Evolutionary conservation across 306 rosid genomes (phyloP).

Genomic region (Oxytropis ochrocephala): DNA sequence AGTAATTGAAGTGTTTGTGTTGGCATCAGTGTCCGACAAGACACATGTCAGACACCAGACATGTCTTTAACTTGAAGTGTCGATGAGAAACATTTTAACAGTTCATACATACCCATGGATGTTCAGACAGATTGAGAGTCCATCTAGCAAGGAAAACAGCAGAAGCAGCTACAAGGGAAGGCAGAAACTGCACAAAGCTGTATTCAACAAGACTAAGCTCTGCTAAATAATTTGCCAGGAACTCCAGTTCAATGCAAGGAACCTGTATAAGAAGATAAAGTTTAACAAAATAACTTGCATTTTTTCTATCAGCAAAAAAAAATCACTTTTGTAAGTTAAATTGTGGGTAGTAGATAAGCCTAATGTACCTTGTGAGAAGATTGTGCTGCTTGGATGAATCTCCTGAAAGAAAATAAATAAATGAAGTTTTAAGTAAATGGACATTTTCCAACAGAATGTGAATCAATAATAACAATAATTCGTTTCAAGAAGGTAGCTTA

Average conservation of each 20-base stretch:
- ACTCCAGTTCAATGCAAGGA: conserved; percentile 54
- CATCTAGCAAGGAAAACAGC: conserved; percentile 91
- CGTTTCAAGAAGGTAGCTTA: too few relatives aligned
- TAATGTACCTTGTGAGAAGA: conserved; percentile 54
- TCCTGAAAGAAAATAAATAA: conserved; percentile 46
- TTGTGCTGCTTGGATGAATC: conserved; percentile 79
- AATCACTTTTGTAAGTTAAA: not conserved
- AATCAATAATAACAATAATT: not conserved
- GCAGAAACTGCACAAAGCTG: conserved; percentile 66
- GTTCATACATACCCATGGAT: conserved; percentile 69
- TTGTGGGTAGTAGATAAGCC: not conserved
- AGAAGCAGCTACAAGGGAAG: conserved; percentile 81
- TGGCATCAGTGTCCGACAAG: too few relatives aligned
- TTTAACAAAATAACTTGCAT: not conserved
- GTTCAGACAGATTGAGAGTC: conserved; percentile 62
- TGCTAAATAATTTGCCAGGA: conserved; percentile 75
- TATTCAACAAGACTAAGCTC: conserved; percentile 77
- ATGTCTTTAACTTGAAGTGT: too few relatives aligned
- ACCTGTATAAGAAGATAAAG: conserved; percentile 34
- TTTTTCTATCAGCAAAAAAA: not conserved
- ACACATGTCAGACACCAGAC: too few relatives aligned
- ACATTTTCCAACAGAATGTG: not conserved
- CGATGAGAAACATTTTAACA: not conserved
- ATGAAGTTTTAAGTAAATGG: not conserved
- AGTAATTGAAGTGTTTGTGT: too few relatives aligned